Base-by-base conservation (phyloP, 2,329 filamentous ascomycete species). In the Microdochium trichocladiopsis region DNA sequence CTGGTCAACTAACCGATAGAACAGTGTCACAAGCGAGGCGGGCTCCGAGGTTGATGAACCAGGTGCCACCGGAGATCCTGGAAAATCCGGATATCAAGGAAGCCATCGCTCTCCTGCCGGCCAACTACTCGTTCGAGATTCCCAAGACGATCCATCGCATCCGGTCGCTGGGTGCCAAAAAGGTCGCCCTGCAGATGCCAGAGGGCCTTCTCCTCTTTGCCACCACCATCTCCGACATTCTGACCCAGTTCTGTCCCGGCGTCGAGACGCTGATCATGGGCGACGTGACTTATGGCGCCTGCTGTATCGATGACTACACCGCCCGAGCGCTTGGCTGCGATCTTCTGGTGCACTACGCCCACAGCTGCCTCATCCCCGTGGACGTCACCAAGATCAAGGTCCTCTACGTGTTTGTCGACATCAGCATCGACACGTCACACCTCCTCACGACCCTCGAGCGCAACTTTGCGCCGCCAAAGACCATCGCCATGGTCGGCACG, bases 91-190 rank as follows among this genome's bases (percentile, higher is more conserved):
- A 87, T 48, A 88, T 99, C 63, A 93, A 93, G 68, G 87, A 85
- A 47, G 94, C 94, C 3, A 91, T 97, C 53, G 78, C 84, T 5
- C 80, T 99, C 28, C 82, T 99, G 2, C 94, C 94, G 1, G 75
- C 83, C n/a, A 99, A 99, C 75, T 99, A 99, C 78, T 93, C 89
- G 61, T 99, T 99, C 67, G 94, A 99, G 73, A 91, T 99, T 52
- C 94, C 90, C 66, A 99, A 99, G 74, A 99, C 94, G 9, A 95
- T 99, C 62, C 91, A 97, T 70, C 85, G 93, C 48, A 92, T 99
- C 68, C 87, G 90, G 47, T 87, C 86, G 1, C 83, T 87, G 9
- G 84, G 81, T 9, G 86, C 92, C 2, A 93, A 85, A 65, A 87
- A 86, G 58, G 85, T 99, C 2, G 95, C 93, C 0, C 77, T 99